A percentile compares a stretch with the other conserved stretches of the same genome.
These are phyloP conservation scores for Coniochaeta ligniaria DNA, from an alignment of 2,329 filamentous ascomycete species.

Conservation along the genomic window DNA sequence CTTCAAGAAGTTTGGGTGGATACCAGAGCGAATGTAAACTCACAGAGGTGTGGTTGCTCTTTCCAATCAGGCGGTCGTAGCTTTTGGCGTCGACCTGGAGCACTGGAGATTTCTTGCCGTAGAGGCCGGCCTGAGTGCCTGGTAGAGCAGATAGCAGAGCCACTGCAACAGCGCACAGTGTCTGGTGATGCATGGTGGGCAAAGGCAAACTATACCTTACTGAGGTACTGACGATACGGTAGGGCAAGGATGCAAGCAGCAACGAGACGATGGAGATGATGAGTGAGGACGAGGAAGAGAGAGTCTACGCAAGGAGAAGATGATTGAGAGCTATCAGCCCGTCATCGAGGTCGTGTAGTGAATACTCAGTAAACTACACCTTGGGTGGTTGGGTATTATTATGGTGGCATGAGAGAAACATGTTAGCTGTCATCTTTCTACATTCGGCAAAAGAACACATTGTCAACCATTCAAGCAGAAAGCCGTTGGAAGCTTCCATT, in stretches of 20 bases:
- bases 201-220: background rate
- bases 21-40: constrained; percentile 20
- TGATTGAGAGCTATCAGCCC: background rate
- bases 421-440: constrained; percentile 17
- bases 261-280: background rate
- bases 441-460: constrained; percentile 22
- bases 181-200: constrained; percentile 44
- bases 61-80: constrained; percentile 76
- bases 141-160: constrained; percentile 61
- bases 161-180: constrained; percentile 48
- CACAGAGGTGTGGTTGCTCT: constrained; percentile 89
- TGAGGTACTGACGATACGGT: background rate
- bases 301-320: background rate
- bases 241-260: constrained; percentile 12
- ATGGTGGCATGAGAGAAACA: constrained; percentile 5
- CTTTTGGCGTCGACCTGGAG: constrained; percentile 72
- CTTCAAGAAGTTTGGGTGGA: background rate
- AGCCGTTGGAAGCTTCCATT: constrained; percentile 6
- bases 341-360: background rate
- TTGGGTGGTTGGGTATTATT: background rate
- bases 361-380: background rate
- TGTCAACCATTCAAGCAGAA: constrained; percentile 10
- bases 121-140: constrained; percentile 63
- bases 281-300: background rate
- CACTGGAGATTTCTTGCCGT: constrained; percentile 81